Base-by-base conservation (phyloP, 2,329 filamentous ascomycete species). In the Byssothecium circinans region DNA sequence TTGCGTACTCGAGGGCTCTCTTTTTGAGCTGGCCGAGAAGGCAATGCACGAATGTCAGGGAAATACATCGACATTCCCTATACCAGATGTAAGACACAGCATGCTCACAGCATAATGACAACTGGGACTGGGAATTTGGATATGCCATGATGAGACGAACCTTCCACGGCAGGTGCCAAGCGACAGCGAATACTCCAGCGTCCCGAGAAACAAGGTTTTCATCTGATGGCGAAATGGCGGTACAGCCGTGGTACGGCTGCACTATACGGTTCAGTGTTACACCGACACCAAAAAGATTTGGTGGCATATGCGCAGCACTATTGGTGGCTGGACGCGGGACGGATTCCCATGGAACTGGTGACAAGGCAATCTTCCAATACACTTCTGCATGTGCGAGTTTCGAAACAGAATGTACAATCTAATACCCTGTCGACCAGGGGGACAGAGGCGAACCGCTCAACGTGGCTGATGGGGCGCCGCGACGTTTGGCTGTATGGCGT, bases 321-420 rank as follows among this genome's bases (percentile, higher is more conserved):
- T 57, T 57, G 52, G 52, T 53, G 52, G 54, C 52, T 54, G 52
- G 46, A 54, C 19, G 29, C 29, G 27, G 12, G 42, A 37, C 25
- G 22, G 37, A 27, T 40, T 37, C 40, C 18, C 45, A 22, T 25
- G 50, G 15, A 12, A 43, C 35, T 22, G 52, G 37, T 37, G 50
- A 52, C 45, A 50, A 50, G 42, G 41, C 45, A 41, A 41, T 23
- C 33, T 49, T 45, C 44, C 52, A 36, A 56, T 58, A 49, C 17
- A 38, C 43, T 17, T 47, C 23, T 56, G 53, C 55, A 53, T 53
- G 36, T 41, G 41, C 49, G 32, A 49, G 34, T 33, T 22, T 50
- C 17, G 29, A 41, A 42, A 38, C 15, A 41, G 41, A 45, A 37
- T 25, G 30, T 10, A 17, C 39, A 55, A 55, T 57, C 29, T 55